Percentiles rank a stretch among this genome's conserved stretches.
Evolutionary conservation across 495 filamentous ascomycete genomes (phyloP).

Genomic region (Aspergillus homomorphus): DNA sequence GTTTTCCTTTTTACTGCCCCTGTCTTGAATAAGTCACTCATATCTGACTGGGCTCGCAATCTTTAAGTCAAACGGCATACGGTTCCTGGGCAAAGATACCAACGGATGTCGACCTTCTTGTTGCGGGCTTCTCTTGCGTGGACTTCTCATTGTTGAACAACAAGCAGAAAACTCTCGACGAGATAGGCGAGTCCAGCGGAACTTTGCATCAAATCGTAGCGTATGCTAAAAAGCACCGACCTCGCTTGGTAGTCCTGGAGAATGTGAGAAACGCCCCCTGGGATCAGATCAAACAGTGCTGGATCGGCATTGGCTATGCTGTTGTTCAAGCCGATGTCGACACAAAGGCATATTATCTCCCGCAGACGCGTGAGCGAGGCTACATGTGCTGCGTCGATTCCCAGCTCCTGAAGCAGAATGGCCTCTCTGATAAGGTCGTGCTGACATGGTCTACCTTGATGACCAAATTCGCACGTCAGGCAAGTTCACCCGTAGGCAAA

Average conservation of each 20-base stretch:
- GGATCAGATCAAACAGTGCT: constrained; percentile 49
- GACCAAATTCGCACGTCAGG: constrained; percentile 46
- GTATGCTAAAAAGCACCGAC: constrained; percentile 55
- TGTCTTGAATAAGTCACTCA: constrained; percentile 10
- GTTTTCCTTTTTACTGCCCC: constrained; percentile 26
- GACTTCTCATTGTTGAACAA: constrained; percentile 57
- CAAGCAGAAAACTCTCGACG: constrained; percentile 38
- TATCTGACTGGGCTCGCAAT: constrained; percentile 20
- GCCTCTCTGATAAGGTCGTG: constrained; percentile 14
- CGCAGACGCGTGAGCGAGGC: constrained; percentile 70
- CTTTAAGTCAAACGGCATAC: constrained; percentile 64
- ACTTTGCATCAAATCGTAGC: constrained; percentile 64
- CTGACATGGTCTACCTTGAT: constrained; percentile 40
- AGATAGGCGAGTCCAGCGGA: constrained; percentile 62
- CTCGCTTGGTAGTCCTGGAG: constrained; percentile 68
- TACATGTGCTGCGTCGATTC: constrained; percentile 67
- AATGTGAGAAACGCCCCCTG: constrained; percentile 69
- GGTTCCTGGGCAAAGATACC: constrained; percentile 61
- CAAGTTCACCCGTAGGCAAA: constrained; percentile 61
- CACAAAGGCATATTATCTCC: constrained; percentile 74
- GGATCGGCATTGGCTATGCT: constrained; percentile 55
- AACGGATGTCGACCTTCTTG: constrained; percentile 59
- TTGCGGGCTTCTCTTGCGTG: constrained; percentile 76
- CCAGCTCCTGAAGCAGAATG: constrained; percentile 21
- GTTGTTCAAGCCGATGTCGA: constrained; percentile 50